phyloP scores from a whole-genome alignment of 2,329 filamentous ascomycete genomes.

The Diaporthe aspalathi region DNA sequence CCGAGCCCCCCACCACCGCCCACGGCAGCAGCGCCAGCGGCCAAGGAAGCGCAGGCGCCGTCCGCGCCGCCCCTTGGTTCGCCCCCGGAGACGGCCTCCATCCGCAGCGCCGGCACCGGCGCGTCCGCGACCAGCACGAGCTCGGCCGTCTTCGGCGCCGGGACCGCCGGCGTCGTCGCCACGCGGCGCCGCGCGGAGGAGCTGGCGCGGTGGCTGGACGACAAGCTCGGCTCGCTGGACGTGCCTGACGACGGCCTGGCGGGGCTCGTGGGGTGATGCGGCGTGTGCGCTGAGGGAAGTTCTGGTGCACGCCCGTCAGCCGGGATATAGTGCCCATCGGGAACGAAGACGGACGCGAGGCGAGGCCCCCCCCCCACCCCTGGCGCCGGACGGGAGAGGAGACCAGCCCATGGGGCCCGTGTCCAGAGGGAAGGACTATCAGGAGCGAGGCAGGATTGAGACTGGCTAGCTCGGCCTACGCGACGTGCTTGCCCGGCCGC shows the following conservation, averaged over 20 bases:
- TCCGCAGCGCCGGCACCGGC: constrained; percentile 58
- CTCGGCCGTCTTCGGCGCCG: constrained; percentile 49
- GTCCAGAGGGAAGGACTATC: neutral
- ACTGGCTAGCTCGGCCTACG: neutral
- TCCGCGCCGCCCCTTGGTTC: constrained; percentile 44
- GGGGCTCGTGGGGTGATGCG: constrained; percentile 16
- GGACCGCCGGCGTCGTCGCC: constrained; percentile 59
- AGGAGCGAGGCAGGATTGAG: neutral
- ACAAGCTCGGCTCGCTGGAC: constrained; percentile 64
- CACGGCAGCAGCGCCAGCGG: constrained; percentile 30
- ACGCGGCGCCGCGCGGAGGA: constrained; percentile 69
- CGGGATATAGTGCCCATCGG: neutral
- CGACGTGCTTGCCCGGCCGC: neutral
- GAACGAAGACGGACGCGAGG: neutral
- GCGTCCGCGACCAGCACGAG: constrained; percentile 46
- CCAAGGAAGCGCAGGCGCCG: neutral
- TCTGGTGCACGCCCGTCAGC: neutral
- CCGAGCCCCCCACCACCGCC: constrained; percentile 43
- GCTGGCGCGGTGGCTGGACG: constrained; percentile 69
- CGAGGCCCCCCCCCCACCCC: too few relatives aligned
- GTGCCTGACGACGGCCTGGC: constrained; percentile 65
- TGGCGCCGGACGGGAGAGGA: too few relatives aligned
- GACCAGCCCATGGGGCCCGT: neutral
- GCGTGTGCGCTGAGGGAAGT: neutral
- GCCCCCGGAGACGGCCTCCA: constrained; percentile 59